phyloP scores from a whole-genome alignment of 2,329 filamentous ascomycete species.

The Fusarium annulatum region DNA sequence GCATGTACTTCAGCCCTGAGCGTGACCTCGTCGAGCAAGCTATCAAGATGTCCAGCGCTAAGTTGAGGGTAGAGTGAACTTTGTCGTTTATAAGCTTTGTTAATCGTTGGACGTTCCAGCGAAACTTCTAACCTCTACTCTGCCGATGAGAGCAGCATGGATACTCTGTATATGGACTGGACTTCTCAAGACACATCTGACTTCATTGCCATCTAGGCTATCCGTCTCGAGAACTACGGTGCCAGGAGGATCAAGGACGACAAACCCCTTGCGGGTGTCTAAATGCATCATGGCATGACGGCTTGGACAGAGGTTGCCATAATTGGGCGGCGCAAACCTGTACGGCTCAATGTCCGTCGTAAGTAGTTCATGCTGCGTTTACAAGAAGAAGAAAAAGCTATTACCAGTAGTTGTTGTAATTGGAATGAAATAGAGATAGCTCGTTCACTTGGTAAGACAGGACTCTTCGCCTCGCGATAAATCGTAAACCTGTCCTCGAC shows the following conservation, averaged over 20 bases:
- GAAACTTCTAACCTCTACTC: conserved; percentile 63
- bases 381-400: neutral
- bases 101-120: conserved; percentile 59
- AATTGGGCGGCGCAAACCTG: neutral
- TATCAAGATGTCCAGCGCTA: conserved; percentile 69
- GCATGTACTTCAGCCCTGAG: conserved; percentile 63
- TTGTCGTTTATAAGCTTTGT: conserved; percentile 56
- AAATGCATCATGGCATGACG: neutral
- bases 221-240: conserved; percentile 59
- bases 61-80: conserved; percentile 48
- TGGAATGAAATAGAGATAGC: neutral
- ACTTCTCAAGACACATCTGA: conserved; percentile 74
- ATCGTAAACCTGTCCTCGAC: neutral
- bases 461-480: neutral
- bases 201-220: conserved; percentile 62
- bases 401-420: neutral
- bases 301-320: too few species aligned
- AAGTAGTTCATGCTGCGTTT: neutral
- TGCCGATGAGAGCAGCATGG: conserved; percentile 61
- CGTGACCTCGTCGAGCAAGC: conserved; percentile 69
- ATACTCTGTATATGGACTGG: conserved; percentile 68
- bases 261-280: conserved; percentile 52
- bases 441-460: neutral
- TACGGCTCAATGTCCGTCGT: neutral
- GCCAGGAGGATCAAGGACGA: conserved; percentile 48